These are phyloP conservation scores for Rhododendron griersonianum DNA, from an alignment of 148 eudicot species.

Conservation along the genomic window DNA sequence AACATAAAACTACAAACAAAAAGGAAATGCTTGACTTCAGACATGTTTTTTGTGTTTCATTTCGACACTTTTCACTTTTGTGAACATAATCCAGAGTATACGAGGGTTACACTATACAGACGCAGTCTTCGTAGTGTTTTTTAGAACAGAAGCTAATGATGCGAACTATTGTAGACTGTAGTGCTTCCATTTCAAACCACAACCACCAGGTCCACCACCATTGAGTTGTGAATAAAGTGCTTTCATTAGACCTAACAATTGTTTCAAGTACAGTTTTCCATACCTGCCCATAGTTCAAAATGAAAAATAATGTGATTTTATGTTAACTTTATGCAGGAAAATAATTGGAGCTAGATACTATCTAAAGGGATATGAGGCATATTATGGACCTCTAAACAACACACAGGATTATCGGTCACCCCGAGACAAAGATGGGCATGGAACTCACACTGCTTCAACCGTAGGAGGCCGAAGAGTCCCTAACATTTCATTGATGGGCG, in stretches of 20 bases:
- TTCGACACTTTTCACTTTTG: neutral
- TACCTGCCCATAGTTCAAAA: neutral
- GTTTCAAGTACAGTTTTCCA: neutral
- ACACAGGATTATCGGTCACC: slow-evolving; percentile 13
- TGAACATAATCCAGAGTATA: neutral
- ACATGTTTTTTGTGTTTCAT: neutral
- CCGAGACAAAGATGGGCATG: slow-evolving; percentile 17
- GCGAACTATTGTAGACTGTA: neutral
- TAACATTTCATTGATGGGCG: neutral
- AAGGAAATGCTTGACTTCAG: neutral
- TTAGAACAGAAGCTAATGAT: neutral
- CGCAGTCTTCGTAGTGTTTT: neutral
- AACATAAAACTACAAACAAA: neutral
- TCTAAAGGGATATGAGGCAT: slow-evolving; percentile 16
- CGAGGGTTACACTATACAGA: neutral
- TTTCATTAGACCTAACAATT: neutral
- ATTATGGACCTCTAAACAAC: slow-evolving; percentile 10
- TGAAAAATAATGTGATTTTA: neutral
- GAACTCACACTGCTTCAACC: slow-evolving; percentile 19
- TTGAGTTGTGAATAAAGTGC: neutral
- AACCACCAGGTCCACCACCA: neutral
- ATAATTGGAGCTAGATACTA: slow-evolving; percentile 23
- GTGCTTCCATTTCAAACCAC: neutral
- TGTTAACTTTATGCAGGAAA: slow-evolving; percentile 6
- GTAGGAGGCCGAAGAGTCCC: slow-evolving; percentile 16